Evolutionary conservation across 2,329 filamentous ascomycete species (phyloP).

Genomic region (Ustulina deusta): DNA sequence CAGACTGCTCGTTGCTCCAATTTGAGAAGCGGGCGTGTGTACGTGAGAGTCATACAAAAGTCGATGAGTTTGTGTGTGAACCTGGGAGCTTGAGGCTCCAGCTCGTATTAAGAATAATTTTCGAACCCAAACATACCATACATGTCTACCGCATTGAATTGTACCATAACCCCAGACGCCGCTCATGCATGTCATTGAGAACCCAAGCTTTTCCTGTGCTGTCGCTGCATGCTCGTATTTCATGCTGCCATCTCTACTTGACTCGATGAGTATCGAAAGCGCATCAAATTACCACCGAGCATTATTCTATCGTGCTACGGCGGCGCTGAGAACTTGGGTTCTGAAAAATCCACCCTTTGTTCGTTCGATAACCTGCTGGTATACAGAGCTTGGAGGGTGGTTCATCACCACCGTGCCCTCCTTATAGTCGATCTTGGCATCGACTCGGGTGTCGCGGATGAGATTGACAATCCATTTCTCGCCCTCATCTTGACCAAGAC

Average conservation of each 20-base stretch:
- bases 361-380: conserved; percentile 99
- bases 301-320: conserved; percentile 64
- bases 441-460: conserved; percentile 95
- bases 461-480: conserved; percentile 99
- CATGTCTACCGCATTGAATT: conserved; percentile 47
- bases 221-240: conserved; percentile 31
- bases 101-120: conserved; percentile 35
- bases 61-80: background rate
- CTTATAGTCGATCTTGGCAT: conserved; percentile 99
- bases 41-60: background rate
- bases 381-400: conserved; percentile 97
- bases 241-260: conserved; percentile 38
- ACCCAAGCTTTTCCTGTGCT: conserved; percentile 39
- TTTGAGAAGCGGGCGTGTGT: background rate
- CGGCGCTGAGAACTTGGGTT: conserved; percentile 89
- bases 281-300: conserved; percentile 24
- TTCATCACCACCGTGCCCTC: conserved; percentile 99
- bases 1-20: background rate
- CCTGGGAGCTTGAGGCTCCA: conserved; percentile 7
- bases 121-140: conserved; percentile 45
- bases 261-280: conserved; percentile 42
- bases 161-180: conserved; percentile 50
- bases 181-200: conserved; percentile 48
- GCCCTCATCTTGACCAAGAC: conserved; percentile 91
- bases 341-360: conserved; percentile 99